These are phyloP conservation scores for Naganishia kalamii DNA, from an alignment of 768 basidiomycete species.

Conservation along the genomic window DNA sequence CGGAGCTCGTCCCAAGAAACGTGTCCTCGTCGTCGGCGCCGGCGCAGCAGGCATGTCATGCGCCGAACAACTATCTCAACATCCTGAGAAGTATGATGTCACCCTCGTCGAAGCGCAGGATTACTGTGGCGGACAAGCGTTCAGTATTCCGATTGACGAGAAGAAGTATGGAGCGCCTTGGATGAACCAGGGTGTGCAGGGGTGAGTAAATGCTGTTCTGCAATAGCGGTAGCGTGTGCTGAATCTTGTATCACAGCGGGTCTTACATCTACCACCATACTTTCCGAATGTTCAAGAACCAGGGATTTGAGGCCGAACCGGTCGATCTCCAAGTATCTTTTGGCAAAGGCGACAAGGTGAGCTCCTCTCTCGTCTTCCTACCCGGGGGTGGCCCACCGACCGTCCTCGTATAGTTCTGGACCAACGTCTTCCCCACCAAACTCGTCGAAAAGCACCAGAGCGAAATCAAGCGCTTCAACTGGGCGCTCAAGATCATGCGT, in stretches of 20 bases:
- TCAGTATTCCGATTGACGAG: conserved; percentile 49
- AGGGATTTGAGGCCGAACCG: conserved; percentile 46
- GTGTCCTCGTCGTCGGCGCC: conserved; percentile 50
- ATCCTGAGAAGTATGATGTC: conserved; percentile 49
- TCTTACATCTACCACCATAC: conserved; percentile 48
- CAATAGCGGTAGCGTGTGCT: not conserved
- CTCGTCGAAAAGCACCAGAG: conserved; percentile 45
- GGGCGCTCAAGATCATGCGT: conserved; percentile 46
- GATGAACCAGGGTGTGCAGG: conserved; percentile 51
- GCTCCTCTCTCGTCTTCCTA: not conserved
- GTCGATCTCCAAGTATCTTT: conserved; percentile 51
- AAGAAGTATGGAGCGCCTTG: conserved; percentile 44
- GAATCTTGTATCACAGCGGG: conserved; percentile 23
- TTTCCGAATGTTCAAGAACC: conserved; percentile 47
- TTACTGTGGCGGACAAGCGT: conserved; percentile 50
- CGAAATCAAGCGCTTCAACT: conserved; percentile 49
- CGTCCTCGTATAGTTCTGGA: conserved; percentile 45
- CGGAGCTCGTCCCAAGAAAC: conserved; percentile 32
- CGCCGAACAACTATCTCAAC: conserved; percentile 47
- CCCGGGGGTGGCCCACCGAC: not conserved
- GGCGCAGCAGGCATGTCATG: conserved; percentile 50
- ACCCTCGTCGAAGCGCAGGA: conserved; percentile 47
- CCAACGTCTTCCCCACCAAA: conserved; percentile 50
- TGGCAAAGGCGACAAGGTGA: conserved; percentile 49
- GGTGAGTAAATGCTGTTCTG: conserved; percentile 33